These are phyloP conservation scores for Silene noctiflora DNA, from an alignment of 179 eudicot genomes.

Conservation along the genomic window DNA sequence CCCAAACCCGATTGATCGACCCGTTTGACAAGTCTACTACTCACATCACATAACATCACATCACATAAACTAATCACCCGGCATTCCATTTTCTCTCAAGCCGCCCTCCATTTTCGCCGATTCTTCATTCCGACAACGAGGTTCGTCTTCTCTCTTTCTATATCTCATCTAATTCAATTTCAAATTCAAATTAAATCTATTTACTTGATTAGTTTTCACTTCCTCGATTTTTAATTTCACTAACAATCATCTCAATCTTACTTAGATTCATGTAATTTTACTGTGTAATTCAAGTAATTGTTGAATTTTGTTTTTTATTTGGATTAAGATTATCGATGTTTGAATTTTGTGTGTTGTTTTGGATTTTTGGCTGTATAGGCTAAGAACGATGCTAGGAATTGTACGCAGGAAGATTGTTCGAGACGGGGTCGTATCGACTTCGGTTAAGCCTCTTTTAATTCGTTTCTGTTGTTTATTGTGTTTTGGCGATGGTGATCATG, in stretches of 20 bases:
- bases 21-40: too few relatives aligned
- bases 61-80: too few relatives aligned
- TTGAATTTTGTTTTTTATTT: neutral
- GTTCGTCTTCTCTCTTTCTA: neutral
- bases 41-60: too few relatives aligned
- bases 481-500: neutral
- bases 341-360: neutral
- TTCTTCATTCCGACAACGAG: slow-evolving; percentile 5
- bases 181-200: neutral
- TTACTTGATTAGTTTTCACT: neutral
- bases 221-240: neutral
- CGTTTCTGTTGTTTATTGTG: neutral
- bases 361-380: neutral
- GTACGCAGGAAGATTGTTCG: slow-evolving; percentile 40
- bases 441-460: slow-evolving; percentile 17
- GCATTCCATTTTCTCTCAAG: neutral
- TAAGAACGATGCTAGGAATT: slow-evolving; percentile 28
- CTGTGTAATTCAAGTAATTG: neutral
- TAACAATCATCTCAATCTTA: neutral
- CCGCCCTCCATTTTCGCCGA: neutral
- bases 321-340: neutral
- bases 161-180: neutral
- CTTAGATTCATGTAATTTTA: neutral
- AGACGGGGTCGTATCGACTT: slow-evolving; percentile 30
- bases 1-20: too few relatives aligned